Evolutionary conservation across 2,329 filamentous ascomycete genomes (phyloP), one percentile per base, ranked within the genome.

Genomic region (Neonectria faginata): DNA sequence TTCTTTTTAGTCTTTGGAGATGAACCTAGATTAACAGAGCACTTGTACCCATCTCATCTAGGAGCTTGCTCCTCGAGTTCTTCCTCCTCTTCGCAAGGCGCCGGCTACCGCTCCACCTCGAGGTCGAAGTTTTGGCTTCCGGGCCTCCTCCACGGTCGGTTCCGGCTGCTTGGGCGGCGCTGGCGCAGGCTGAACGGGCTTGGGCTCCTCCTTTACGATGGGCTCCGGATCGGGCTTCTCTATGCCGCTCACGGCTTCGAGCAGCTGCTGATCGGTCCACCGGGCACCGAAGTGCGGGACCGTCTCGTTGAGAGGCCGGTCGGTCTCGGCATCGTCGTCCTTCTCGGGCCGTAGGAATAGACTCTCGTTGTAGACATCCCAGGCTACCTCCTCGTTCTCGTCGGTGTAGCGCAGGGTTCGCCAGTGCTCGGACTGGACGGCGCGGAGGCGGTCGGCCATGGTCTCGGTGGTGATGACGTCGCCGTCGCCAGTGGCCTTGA

Each of bases 351-450:
- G 69, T 11, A 81, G 72, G 66, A 81, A 90, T 67, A 97, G 86
- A 67, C 89, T 90, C 70, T 91, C 88, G 62, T 90, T 86, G 78
- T 94, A 97, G 33, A 89, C 85, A 31, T 88, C 86, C 88, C 92
- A 97, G 3, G 93, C 90, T 62, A 88, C 86, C 67, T 89, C 85
- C 60, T 89, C 88, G 74, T 96, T 91, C 77, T 97, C 93, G 76
- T 97, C 92, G 56, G 91, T 86, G 83, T 94, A 97, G 66, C 88
- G 85, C 77, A 97, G 86, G 66, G 85, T 87, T 68, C 88, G 87
- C 96, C 96, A 99, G 61, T 85, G 82, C 77, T 99, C 95, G 57
- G 89, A 87, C 80, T 97, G 92, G 47, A 97, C 93, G 48, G 85
- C 82, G 71, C 91, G 88, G 68, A 98, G 86, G 31, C 93, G 88